Conservation (phyloP, 2,329 filamentous ascomycete species). For the Bipolaris zeicola region DNA sequence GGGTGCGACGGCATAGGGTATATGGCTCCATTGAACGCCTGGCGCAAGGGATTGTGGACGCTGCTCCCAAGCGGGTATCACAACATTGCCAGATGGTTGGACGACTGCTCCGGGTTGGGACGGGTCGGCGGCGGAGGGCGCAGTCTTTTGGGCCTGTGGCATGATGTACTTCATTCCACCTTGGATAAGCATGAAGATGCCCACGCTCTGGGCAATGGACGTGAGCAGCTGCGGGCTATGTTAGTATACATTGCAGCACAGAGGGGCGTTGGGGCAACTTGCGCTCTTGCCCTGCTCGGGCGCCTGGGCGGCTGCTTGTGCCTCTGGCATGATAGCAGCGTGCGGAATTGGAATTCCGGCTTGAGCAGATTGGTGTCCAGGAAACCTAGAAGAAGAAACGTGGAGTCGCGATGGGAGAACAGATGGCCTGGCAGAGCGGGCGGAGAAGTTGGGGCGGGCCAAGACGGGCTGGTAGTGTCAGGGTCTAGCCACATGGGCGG, state of each 20-base stretch:
- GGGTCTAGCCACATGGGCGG: conserved; percentile 26
- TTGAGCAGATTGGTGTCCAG: conserved; percentile 11
- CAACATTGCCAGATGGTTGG: conserved; percentile 32
- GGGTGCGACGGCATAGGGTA: conserved; percentile 77
- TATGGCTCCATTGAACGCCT: conserved; percentile 63
- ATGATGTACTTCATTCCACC: conserved; percentile 63
- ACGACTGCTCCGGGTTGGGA: conserved; percentile 24
- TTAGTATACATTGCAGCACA: conserved; percentile 19
- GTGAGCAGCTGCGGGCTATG: conserved; percentile 35
- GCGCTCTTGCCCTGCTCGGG: conserved; percentile 33
- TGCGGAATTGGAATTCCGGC: conserved; percentile 17
- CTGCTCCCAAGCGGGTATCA: conserved; percentile 45
- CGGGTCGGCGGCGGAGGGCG: conserved; percentile 23
- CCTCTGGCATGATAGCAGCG: conserved; percentile 39
- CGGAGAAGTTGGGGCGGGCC: conserved; percentile 14
- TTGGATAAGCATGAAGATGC: conserved; percentile 65
- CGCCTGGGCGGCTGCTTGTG: conserved; percentile 23
- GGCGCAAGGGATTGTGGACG: conserved; percentile 54
- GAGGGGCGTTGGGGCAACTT: conserved; percentile 16
- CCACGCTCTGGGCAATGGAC: conserved; percentile 60
- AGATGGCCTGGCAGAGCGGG: conserved; percentile 3
- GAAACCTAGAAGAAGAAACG: neutral
- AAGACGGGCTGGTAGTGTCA: conserved; percentile 8
- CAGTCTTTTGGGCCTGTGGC: conserved; percentile 34
- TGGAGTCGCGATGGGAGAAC: conserved; percentile 11